phyloP scores from a whole-genome alignment of 169 alveolate genomes.

The Plasmodium knowlesi region DNA sequence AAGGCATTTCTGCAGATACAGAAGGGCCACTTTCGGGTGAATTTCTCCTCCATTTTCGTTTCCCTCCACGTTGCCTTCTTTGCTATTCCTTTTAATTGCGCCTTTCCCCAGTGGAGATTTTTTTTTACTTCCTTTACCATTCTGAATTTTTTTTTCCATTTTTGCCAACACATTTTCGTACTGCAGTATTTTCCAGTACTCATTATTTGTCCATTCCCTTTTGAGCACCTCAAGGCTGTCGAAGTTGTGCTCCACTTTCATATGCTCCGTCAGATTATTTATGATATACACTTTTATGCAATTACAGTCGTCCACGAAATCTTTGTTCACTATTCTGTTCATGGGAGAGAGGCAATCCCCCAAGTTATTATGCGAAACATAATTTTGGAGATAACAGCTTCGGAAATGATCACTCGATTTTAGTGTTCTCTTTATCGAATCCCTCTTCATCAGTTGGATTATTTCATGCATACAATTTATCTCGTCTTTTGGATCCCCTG shows the following conservation, averaged over 20 bases:
- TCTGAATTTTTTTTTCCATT: neutral
- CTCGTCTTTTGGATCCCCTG: neutral
- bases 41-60: neutral
- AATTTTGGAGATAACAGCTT: constrained; percentile 27
- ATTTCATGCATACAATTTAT: neutral
- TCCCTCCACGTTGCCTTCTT: neutral
- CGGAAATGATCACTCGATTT: neutral
- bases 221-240: neutral
- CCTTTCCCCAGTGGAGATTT: neutral
- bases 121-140: neutral
- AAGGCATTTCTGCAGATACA: constrained; percentile 38
- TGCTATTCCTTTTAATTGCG: neutral
- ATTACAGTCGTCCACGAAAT: constrained; percentile 28
- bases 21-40: neutral
- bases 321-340: neutral
- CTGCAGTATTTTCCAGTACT: constrained; percentile 21
- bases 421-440: constrained; percentile 8
- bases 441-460: neutral
- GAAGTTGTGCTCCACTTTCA: constrained; percentile 23
- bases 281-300: constrained; percentile 17
- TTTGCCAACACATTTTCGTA: constrained; percentile 28
- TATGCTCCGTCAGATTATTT: constrained; percentile 25
- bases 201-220: constrained; percentile 44
- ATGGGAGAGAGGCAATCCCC: constrained; percentile 53
- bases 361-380: neutral